A percentile compares a stretch with the other conserved stretches of the same genome.
phyloP scores from a whole-genome alignment of 139 green algal species.

The Chloropicon primus region DNA sequence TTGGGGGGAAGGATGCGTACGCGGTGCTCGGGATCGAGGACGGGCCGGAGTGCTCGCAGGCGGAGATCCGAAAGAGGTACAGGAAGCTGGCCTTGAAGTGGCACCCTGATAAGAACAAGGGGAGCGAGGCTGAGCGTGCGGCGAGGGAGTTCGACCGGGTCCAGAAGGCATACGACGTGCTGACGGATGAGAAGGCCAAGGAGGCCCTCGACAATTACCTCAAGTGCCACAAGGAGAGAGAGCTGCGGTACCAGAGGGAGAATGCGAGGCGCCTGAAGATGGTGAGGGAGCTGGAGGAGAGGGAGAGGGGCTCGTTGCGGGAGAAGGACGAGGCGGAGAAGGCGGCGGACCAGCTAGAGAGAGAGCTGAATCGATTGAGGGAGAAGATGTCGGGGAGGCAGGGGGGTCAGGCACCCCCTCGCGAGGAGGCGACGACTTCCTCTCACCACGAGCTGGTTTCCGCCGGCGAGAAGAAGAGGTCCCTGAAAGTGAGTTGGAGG shows the following conservation, averaged over 20 bases:
- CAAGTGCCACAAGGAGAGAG: slow-evolving; percentile 34
- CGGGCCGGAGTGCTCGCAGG: not conserved
- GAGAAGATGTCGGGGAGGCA: not conserved
- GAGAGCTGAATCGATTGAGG: not conserved
- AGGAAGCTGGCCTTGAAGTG: slow-evolving; percentile 3
- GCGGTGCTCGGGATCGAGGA: not conserved
- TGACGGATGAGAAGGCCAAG: slow-evolving; percentile 47
- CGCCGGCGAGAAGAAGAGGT: not conserved
- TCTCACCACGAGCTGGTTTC: not conserved
- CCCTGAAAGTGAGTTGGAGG: not conserved
- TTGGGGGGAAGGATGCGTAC: not conserved
- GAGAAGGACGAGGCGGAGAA: not conserved
- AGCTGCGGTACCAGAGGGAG: slow-evolving; percentile 15
- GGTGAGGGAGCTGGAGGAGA: slow-evolving; percentile 49
- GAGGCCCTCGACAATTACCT: slow-evolving; percentile 42
- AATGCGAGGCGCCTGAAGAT: slow-evolving; percentile 64
- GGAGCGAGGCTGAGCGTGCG: slow-evolving; percentile 13
- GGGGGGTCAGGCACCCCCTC: not conserved
- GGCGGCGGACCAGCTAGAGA: not conserved
- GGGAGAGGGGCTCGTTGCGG: slow-evolving; percentile 23
- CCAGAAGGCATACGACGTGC: slow-evolving; percentile 69
- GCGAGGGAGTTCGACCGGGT: slow-evolving; percentile 61
- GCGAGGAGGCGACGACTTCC: not conserved
- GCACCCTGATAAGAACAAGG: not conserved
- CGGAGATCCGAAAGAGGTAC: not conserved